Conservation (phyloP, 495 filamentous ascomycete species). For the Corynascus novoguineensis region DNA sequence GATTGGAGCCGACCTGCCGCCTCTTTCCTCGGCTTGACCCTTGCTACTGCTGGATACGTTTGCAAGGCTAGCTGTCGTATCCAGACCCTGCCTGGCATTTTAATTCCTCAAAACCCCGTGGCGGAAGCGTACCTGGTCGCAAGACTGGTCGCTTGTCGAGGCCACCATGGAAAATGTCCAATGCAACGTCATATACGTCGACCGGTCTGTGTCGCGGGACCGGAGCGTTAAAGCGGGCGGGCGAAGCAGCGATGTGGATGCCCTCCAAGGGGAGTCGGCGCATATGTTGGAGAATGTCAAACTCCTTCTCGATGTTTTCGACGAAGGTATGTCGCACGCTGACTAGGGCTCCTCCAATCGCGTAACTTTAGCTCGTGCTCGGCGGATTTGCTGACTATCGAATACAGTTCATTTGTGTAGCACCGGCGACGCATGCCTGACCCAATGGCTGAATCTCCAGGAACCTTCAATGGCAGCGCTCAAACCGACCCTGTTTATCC, state of each 20-base stretch:
- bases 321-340: slow-evolving; percentile 39
- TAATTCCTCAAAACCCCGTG: slow-evolving; percentile 20
- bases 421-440: slow-evolving; percentile 63
- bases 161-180: slow-evolving; percentile 60
- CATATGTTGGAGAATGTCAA: slow-evolving; percentile 44
- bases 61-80: slow-evolving; percentile 4
- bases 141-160: slow-evolving; percentile 43
- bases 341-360: slow-evolving; percentile 7
- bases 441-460: slow-evolving; percentile 61
- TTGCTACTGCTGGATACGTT: slow-evolving; percentile 7
- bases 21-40: slow-evolving; percentile 12
- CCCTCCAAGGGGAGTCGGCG: slow-evolving; percentile 26
- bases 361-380: neutral
- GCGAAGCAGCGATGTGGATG: neutral
- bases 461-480: slow-evolving; percentile 56
- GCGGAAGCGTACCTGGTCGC: slow-evolving; percentile 44
- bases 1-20: slow-evolving; percentile 24
- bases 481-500: slow-evolving; percentile 68
- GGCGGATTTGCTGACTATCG: slow-evolving; percentile 24
- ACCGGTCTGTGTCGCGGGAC: slow-evolving; percentile 63
- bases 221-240: slow-evolving; percentile 27
- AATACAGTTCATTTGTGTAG: slow-evolving; percentile 65
- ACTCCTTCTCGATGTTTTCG: slow-evolving; percentile 45
- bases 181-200: slow-evolving; percentile 80
- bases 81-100: slow-evolving; percentile 20